Evolutionary conservation across 345 rosid genomes (phyloP).

Genomic region (Trapa incisa): DNA sequence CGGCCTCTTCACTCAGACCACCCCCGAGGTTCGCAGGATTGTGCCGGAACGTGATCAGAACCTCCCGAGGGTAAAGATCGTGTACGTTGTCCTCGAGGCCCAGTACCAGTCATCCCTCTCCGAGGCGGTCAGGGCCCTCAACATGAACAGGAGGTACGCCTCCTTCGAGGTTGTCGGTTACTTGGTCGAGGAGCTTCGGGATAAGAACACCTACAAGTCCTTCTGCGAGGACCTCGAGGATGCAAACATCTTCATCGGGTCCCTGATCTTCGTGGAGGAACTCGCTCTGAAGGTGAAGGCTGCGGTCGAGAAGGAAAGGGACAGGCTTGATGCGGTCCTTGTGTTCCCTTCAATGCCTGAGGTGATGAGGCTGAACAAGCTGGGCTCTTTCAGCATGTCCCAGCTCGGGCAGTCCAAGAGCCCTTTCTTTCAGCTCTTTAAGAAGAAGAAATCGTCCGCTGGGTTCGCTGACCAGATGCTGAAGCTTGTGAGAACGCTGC

Average conservation of each 20-base stretch:
- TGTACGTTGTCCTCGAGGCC: constrained; percentile 93
- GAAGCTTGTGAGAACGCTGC: constrained; percentile 87
- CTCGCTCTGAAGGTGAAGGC: constrained; percentile 78
- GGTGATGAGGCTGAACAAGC: constrained; percentile 92
- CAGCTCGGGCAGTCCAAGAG: constrained; percentile 92
- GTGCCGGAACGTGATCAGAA: constrained; percentile 58
- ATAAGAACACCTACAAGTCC: constrained; percentile 44
- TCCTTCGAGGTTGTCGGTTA: constrained; percentile 85
- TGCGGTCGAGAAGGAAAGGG: constrained; percentile 92
- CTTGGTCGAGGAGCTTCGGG: constrained; percentile 92
- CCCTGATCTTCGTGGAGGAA: constrained; percentile 91
- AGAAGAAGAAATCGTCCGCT: constrained; percentile 86
- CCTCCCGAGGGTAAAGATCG: constrained; percentile 72
- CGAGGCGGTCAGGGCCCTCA: constrained; percentile 63
- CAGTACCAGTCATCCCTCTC: constrained; percentile 90
- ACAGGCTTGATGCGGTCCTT: constrained; percentile 87
- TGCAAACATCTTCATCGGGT: constrained; percentile 87
- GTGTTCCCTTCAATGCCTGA: constrained; percentile 99
- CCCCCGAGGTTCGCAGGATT: constrained; percentile 80
- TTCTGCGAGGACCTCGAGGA: constrained; percentile 84
- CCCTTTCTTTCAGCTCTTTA: constrained; percentile 85
- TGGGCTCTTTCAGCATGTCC: constrained; percentile 96
- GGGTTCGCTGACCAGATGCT: constrained; percentile 96
- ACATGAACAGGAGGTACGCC: constrained; percentile 47
- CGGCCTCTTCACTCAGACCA: constrained; percentile 92